Percentiles rank a stretch among this genome's conserved stretches.
Conservation (phyloP, 306 rosid genomes). For the Inga oerstediana region DNA sequence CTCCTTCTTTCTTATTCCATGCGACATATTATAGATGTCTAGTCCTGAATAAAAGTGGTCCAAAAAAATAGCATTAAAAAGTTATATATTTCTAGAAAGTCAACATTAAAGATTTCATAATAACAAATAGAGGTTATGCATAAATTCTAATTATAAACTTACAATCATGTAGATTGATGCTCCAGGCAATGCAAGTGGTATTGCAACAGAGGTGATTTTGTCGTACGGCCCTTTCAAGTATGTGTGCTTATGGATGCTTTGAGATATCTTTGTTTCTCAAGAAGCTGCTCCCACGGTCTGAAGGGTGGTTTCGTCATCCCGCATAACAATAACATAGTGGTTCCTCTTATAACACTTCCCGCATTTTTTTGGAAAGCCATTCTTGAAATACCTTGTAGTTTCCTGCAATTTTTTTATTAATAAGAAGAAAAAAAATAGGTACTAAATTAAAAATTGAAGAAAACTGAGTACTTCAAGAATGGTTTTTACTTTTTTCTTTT, state of each 20-base stretch:
- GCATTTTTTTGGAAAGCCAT: background rate
- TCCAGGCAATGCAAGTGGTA: slow-evolving; percentile 77
- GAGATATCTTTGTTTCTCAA: slow-evolving; percentile 73
- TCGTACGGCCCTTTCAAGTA: slow-evolving; percentile 80
- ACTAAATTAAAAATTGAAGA: too few relatives aligned
- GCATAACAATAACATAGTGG: background rate
- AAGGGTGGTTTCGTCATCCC: slow-evolving; percentile 85
- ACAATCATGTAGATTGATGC: slow-evolving; percentile 69
- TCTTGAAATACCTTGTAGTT: too few relatives aligned
- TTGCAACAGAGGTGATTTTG: slow-evolving; percentile 84
- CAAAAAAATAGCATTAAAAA: too few relatives aligned
- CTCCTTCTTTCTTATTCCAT: slow-evolving; percentile 78
- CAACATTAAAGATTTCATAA: too few relatives aligned
- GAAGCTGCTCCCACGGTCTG: slow-evolving; percentile 74
- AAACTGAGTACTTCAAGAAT: too few relatives aligned
- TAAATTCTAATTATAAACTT: slow-evolving; percentile 31
- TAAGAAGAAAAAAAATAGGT: too few relatives aligned
- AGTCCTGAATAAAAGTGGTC: slow-evolving; percentile 50
- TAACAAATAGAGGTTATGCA: too few relatives aligned
- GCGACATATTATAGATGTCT: slow-evolving; percentile 83
- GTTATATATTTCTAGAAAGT: too few relatives aligned
- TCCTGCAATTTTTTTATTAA: too few relatives aligned
- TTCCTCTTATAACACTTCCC: background rate
- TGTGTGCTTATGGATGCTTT: slow-evolving; percentile 64
- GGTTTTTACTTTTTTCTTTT: too few relatives aligned